Conservation (phyloP, 2,329 filamentous ascomycete genomes). For the Trichoderma citrinoviride region DNA sequence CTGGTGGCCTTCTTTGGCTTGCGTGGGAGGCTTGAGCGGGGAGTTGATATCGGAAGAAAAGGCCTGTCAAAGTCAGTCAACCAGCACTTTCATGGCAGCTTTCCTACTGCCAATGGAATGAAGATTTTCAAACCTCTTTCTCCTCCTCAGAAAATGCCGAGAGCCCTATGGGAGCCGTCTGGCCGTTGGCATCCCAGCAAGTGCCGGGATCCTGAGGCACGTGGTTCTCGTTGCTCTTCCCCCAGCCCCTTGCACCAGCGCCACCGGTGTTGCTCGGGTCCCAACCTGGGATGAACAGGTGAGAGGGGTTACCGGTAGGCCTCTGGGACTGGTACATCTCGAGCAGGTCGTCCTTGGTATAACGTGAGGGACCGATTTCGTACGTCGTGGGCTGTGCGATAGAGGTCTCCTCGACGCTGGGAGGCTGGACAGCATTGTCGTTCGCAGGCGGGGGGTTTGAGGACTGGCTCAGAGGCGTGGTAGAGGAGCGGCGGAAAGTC, state of each 20-base stretch:
- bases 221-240: conserved; percentile 71
- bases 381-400: conserved; percentile 33
- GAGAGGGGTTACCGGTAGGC: conserved; percentile 54
- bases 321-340: conserved; percentile 62
- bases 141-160: conserved; percentile 65
- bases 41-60: conserved; percentile 91
- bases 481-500: conserved; percentile 63
- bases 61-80: conserved; percentile 50
- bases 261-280: conserved; percentile 71
- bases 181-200: conserved; percentile 80
- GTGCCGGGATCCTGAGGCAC: conserved; percentile 78
- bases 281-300: conserved; percentile 74
- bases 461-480: conserved; percentile 49
- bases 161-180: conserved; percentile 68
- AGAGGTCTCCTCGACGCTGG: conserved; percentile 35
- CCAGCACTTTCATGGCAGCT: neutral
- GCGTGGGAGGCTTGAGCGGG: conserved; percentile 78
- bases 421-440: conserved; percentile 42
- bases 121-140: conserved; percentile 49
- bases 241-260: conserved; percentile 64
- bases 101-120: neutral
- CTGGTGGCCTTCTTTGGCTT: conserved; percentile 64
- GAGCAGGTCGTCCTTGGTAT: conserved; percentile 76
- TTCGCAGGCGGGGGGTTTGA: conserved; percentile 38
- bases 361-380: conserved; percentile 54